Conservation (phyloP, 1,139 yeast species). For the Suhomyces yuchorum region DNA sequence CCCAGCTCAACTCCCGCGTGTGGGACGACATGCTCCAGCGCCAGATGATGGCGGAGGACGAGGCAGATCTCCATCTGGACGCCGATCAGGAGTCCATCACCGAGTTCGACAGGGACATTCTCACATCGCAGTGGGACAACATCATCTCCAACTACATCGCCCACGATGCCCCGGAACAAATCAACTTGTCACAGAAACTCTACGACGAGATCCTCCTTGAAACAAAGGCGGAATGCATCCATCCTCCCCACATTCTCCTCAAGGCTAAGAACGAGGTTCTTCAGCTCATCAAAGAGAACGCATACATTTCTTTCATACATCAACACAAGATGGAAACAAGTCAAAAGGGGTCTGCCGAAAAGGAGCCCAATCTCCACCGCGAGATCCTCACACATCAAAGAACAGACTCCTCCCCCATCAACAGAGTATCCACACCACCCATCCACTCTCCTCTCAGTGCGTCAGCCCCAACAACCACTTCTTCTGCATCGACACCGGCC, state of each 20-base stretch:
- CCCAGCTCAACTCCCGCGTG: slow-evolving; percentile 14
- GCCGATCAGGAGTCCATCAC: slow-evolving; percentile 8
- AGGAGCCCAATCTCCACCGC: background rate
- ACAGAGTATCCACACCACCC: background rate
- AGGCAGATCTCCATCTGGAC: slow-evolving; percentile 10
- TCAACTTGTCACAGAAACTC: slow-evolving; percentile 43
- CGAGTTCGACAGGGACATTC: slow-evolving; percentile 18
- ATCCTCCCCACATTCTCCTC: slow-evolving; percentile 41
- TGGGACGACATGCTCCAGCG: slow-evolving; percentile 35
- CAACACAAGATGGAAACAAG: slow-evolving; percentile 3
- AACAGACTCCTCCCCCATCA: background rate
- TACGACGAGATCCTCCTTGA: slow-evolving; percentile 36
- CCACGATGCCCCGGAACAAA: slow-evolving; percentile 45
- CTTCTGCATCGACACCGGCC: slow-evolving; percentile 3
- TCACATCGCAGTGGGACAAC: slow-evolving; percentile 32
- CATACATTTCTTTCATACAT: slow-evolving; percentile 24
- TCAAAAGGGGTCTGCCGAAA: background rate
- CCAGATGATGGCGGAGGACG: slow-evolving; percentile 24
- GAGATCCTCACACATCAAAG: background rate
- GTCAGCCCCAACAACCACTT: slow-evolving; percentile 4
- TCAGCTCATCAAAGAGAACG: slow-evolving; percentile 49
- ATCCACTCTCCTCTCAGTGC: slow-evolving; percentile 7
- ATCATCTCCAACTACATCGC: slow-evolving; percentile 32
- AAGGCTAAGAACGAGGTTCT: slow-evolving; percentile 47
- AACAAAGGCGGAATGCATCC: slow-evolving; percentile 27